Evolutionary conservation across 73 alveolate species (phyloP).

Genomic region (Paramecium tetraurelia): DNA sequence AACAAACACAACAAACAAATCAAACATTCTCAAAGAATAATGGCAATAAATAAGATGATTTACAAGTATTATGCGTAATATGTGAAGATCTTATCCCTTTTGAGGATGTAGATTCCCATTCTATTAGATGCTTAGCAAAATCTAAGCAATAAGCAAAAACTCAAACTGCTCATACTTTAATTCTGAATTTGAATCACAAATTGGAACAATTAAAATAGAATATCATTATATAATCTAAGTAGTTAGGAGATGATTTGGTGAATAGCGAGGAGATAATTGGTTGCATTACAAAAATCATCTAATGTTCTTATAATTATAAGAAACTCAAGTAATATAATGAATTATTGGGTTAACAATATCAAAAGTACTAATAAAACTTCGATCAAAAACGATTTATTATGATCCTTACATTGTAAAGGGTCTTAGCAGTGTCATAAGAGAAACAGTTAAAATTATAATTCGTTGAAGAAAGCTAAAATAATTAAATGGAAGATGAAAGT

Average conservation of each 20-base stretch:
- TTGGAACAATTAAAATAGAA: background rate
- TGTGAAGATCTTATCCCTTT: slow-evolving; percentile 23
- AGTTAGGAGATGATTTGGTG: background rate
- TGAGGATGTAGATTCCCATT: slow-evolving; percentile 31
- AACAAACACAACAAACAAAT: background rate
- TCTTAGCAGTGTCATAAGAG: background rate
- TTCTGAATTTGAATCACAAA: background rate
- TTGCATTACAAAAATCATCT: background rate
- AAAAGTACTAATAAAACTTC: background rate
- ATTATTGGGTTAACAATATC: background rate
- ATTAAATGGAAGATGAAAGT: background rate
- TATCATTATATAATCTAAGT: background rate
- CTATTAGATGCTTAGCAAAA: slow-evolving; percentile 1
- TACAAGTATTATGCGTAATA: slow-evolving; percentile 7
- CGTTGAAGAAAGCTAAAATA: background rate
- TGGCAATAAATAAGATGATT: background rate
- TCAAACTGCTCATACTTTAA: background rate
- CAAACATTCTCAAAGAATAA: background rate
- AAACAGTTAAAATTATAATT: background rate
- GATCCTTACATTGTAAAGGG: background rate
- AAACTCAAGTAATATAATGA: background rate
- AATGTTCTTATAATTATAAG: background rate
- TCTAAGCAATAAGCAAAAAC: background rate
- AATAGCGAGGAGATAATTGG: background rate
- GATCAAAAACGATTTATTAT: slow-evolving; percentile 9